These are phyloP conservation scores for Sequoia sempervirens DNA, from an alignment of 75 land plant species.

Conservation along the genomic window DNA sequence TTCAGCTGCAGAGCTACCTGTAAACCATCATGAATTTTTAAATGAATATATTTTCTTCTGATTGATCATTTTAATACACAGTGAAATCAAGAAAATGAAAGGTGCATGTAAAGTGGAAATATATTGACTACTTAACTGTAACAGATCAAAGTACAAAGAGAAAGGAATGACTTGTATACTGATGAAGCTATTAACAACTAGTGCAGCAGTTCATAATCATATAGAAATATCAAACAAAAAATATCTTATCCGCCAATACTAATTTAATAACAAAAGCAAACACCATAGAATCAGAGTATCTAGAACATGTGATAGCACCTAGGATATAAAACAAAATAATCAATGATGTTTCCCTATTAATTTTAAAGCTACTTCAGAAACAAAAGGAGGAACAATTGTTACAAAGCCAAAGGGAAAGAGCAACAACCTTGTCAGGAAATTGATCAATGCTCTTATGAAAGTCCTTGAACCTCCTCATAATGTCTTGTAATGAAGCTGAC, in stretches of 20 bases:
- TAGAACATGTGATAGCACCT: neutral
- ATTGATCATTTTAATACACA: neutral
- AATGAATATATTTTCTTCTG: neutral
- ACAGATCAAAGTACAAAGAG: neutral
- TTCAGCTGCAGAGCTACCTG: conserved; percentile 80
- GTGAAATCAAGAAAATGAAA: neutral
- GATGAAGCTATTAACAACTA: conserved; percentile 1
- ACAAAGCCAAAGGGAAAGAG: neutral
- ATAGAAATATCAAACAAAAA: neutral
- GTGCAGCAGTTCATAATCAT: neutral
- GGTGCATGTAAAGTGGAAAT: neutral
- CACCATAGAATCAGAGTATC: neutral
- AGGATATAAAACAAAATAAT: neutral
- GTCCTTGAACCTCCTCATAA: conserved; percentile 64
- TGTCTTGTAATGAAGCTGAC: conserved; percentile 75
- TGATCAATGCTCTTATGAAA: conserved; percentile 47
- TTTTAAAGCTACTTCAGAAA: neutral
- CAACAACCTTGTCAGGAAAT: conserved; percentile 56
- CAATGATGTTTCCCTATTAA: neutral
- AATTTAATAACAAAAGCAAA: neutral
- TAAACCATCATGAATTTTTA: neutral
- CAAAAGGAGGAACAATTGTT: neutral
- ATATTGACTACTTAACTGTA: neutral
- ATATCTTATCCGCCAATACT: neutral
- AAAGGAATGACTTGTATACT: neutral